Evolutionary conservation across 2,329 filamentous ascomycete species (phyloP).

Genomic region (Apiospora malaysiana): DNA sequence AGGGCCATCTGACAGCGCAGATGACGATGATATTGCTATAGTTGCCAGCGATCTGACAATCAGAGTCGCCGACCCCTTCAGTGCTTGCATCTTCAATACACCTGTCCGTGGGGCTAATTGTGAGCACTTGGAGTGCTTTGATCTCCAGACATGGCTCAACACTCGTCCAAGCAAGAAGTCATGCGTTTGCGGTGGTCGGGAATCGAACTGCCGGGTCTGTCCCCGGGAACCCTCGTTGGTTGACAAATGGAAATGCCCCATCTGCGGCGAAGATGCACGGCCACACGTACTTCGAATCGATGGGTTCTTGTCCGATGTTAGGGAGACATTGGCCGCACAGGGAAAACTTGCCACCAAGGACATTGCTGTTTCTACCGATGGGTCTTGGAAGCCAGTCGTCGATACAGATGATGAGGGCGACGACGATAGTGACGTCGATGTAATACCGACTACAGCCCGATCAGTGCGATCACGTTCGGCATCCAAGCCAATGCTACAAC

Average conservation of each 20-base stretch:
- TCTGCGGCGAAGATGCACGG: conserved; percentile 79
- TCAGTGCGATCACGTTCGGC: background rate
- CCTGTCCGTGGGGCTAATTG: conserved; percentile 77
- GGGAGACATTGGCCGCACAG: conserved; percentile 55
- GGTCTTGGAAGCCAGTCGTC: conserved; percentile 63
- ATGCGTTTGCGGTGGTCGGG: conserved; percentile 42
- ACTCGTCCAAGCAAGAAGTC: conserved; percentile 61
- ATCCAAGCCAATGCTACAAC: conserved; percentile 1
- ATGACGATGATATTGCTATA: conserved; percentile 70
- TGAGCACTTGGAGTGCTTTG: conserved; percentile 85
- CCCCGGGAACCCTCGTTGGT: conserved; percentile 58
- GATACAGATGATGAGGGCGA: conserved; percentile 40
- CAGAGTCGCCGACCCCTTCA: conserved; percentile 72
- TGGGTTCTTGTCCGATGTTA: conserved; percentile 71
- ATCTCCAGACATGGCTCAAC: conserved; percentile 79
- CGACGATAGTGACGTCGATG: conserved; percentile 38
- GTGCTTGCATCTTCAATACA: conserved; percentile 64
- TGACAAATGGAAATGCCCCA: conserved; percentile 86
- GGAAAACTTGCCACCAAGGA: conserved; percentile 59
- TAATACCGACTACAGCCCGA: background rate
- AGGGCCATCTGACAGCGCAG: conserved; percentile 37
- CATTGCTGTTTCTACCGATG: conserved; percentile 68
- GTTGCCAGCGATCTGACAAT: conserved; percentile 64
- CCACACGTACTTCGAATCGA: conserved; percentile 76
- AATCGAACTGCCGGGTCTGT: conserved; percentile 44